These are phyloP conservation scores for Fraxinus sp. DNA, from an alignment of 305 asterid species.

Conservation along the genomic window DNA sequence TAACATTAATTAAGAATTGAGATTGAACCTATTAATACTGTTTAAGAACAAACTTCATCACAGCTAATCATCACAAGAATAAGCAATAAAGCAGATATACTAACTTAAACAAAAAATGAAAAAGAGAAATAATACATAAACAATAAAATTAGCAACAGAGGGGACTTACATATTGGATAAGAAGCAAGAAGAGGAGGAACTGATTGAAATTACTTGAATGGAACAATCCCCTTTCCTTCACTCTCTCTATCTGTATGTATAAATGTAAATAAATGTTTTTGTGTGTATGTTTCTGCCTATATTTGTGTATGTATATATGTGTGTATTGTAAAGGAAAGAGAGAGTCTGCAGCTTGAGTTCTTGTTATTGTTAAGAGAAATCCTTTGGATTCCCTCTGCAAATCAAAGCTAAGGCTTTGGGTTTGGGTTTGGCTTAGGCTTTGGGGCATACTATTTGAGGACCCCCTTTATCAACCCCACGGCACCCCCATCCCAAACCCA, in stretches of 20 bases:
- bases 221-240: slow-evolving; percentile 32
- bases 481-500: too few relatives aligned
- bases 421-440: slow-evolving; percentile 31
- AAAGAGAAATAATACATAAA: not conserved
- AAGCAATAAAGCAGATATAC: not conserved
- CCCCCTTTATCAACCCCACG: slow-evolving; percentile 32
- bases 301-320: slow-evolving; percentile 8
- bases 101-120: slow-evolving; percentile 10
- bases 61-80: not conserved
- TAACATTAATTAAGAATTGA: slow-evolving; percentile 11
- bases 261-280: slow-evolving; percentile 11
- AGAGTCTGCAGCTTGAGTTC: slow-evolving; percentile 35
- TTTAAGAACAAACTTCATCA: slow-evolving; percentile 8
- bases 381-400: slow-evolving; percentile 55
- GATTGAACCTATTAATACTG: slow-evolving; percentile 48
- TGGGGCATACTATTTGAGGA: slow-evolving; percentile 37
- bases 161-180: slow-evolving; percentile 56
- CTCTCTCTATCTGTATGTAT: slow-evolving; percentile 28
- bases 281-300: slow-evolving; percentile 3
- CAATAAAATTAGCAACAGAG: slow-evolving; percentile 9
- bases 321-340: slow-evolving; percentile 10
- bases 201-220: slow-evolving; percentile 41
- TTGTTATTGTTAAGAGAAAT: slow-evolving; percentile 34
- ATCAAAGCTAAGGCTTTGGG: slow-evolving; percentile 47
- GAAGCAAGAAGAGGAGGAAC: slow-evolving; percentile 23